Evolutionary conservation across 345 rosid species (phyloP).

Genomic region (Passiflora organensis): DNA sequence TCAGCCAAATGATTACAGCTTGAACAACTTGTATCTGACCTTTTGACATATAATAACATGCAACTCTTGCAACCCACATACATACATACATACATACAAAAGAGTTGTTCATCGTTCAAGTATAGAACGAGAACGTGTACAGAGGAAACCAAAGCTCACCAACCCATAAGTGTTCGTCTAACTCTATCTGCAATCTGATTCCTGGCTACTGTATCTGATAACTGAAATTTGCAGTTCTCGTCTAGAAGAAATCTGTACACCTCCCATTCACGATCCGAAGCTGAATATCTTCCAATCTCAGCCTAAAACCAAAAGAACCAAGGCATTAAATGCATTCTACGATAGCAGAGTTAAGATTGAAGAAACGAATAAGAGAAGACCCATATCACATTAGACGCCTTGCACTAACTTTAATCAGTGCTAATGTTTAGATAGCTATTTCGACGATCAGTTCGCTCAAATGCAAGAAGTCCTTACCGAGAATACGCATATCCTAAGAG

Average conservation of each 20-base stretch:
- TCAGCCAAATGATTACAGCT: too few species aligned
- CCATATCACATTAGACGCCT: neutral
- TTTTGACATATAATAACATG: too few species aligned
- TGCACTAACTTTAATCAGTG: slow-evolving; percentile 2
- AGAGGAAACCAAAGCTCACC: too few species aligned
- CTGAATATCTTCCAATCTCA: slow-evolving; percentile 65
- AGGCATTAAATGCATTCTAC: slow-evolving; percentile 2
- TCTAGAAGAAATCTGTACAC: slow-evolving; percentile 79
- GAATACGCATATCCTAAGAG: slow-evolving; percentile 70
- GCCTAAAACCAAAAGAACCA: slow-evolving; percentile 43
- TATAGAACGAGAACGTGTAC: too few species aligned
- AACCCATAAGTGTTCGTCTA: slow-evolving; percentile 76
- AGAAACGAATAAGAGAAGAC: too few species aligned
- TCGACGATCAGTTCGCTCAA: slow-evolving; percentile 1
- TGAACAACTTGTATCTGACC: too few species aligned
- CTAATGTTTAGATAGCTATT: slow-evolving; percentile 3
- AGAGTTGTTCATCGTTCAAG: too few species aligned
- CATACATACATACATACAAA: too few species aligned
- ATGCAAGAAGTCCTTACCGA: slow-evolving; percentile 43
- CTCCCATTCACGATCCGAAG: slow-evolving; percentile 75
- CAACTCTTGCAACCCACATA: too few species aligned
- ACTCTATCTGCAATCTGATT: slow-evolving; percentile 62
- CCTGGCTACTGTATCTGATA: slow-evolving; percentile 35
- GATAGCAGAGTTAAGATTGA: too few species aligned
- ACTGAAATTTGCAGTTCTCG: slow-evolving; percentile 39